A percentile compares a stretch with the other conserved stretches of the same genome.
Evolutionary conservation across 163 green algal genomes (phyloP).

Genomic region (Scenedesmus sp.): DNA sequence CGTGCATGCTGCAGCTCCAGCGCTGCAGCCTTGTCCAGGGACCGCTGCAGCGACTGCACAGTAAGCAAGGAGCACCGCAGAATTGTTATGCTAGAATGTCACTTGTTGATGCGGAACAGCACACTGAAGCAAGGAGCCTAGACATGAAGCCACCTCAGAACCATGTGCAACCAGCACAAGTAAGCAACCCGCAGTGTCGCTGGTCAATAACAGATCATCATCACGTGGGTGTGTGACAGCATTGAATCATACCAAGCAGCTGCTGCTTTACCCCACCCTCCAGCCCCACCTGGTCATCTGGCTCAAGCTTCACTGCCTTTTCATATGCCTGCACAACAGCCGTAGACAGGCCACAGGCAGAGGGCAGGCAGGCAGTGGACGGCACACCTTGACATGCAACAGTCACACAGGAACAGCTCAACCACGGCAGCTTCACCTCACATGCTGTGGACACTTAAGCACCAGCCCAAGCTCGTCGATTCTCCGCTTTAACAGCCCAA

Average conservation of each 20-base stretch:
- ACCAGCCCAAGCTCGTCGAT: background rate
- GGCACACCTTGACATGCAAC: background rate
- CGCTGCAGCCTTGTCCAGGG: constrained; percentile 62
- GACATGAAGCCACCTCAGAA: background rate
- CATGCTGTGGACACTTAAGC: background rate
- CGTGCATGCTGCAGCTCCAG: constrained; percentile 68
- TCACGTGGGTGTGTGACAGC: background rate
- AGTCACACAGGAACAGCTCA: background rate
- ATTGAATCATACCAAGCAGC: background rate
- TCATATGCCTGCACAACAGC: constrained; percentile 65
- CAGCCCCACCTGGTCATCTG: constrained; percentile 67
- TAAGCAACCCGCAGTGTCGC: background rate
- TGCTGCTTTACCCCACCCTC: too few relatives aligned
- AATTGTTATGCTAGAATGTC: too few relatives aligned
- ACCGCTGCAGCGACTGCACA: constrained; percentile 53
- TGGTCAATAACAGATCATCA: background rate
- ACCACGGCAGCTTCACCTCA: background rate
- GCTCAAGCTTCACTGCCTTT: constrained; percentile 75
- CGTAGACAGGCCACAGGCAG: background rate
- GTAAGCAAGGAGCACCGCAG: too few relatives aligned
- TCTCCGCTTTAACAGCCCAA: too few relatives aligned
- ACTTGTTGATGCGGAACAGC: too few relatives aligned
- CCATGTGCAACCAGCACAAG: background rate
- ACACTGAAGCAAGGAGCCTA: background rate
- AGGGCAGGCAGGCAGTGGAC: background rate